Conservation (phyloP, 306 rosid species). For the Heteromeles arbutifolia region DNA sequence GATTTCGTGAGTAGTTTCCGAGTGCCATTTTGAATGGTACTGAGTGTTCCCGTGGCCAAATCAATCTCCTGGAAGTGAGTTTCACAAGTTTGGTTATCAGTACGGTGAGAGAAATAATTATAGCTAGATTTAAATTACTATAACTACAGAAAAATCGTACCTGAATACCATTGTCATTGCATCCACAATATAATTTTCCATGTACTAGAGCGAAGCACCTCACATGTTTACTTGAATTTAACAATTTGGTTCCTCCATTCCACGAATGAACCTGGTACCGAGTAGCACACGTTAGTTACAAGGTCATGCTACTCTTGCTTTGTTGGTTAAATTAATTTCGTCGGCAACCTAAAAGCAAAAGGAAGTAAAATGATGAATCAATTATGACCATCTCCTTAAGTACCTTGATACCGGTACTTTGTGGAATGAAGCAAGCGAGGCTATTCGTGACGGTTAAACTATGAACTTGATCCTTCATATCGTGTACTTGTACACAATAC, state of each 20-base stretch:
- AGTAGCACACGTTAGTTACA: neutral
- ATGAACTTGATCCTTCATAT: constrained; percentile 84
- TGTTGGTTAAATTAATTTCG: neutral
- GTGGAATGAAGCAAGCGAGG: constrained; percentile 64
- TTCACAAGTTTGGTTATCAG: neutral
- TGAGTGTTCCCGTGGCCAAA: constrained; percentile 58
- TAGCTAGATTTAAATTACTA: neutral
- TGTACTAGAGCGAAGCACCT: constrained; percentile 61
- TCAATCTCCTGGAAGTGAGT: constrained; percentile 58
- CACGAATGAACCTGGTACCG: constrained; percentile 50
- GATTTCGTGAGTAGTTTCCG: constrained; percentile 68
- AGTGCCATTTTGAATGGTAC: constrained; percentile 59
- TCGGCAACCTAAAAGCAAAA: neutral
- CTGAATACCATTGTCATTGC: constrained; percentile 84
- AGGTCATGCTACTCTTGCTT: neutral
- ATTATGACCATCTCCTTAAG: neutral
- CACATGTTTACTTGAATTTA: constrained; percentile 59
- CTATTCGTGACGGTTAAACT: constrained; percentile 43
- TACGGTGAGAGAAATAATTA: neutral
- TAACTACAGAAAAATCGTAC: constrained; percentile 28
- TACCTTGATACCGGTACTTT: constrained; percentile 78
- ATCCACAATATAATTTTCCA: constrained; percentile 75
- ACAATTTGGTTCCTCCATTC: constrained; percentile 53
- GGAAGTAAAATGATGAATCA: neutral
- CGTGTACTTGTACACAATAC: constrained; percentile 53